Evolutionary conservation across 768 basidiomycete genomes (phyloP).

Genomic region (Neoboletus brunneissimus): DNA sequence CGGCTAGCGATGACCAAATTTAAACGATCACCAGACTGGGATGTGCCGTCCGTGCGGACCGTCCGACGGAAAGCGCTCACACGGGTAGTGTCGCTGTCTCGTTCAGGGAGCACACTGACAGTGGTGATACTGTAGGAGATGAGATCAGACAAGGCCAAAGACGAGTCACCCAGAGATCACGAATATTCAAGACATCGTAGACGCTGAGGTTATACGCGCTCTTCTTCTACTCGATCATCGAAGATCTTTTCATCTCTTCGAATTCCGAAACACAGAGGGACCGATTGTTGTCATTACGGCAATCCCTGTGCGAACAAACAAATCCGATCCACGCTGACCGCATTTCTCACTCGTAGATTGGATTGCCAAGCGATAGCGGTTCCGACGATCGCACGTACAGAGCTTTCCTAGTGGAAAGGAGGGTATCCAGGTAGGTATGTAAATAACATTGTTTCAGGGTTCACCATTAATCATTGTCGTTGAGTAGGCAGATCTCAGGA

Average conservation of each 20-base stretch:
- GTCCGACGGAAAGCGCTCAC: not conserved
- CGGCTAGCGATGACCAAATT: not conserved
- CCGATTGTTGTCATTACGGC: not conserved
- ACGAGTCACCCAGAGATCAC: not conserved
- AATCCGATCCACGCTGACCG: not conserved
- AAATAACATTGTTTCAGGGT: no score
- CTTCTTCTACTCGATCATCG: no score
- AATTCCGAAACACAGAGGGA: not conserved
- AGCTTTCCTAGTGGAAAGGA: no score
- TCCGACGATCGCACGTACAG: no score
- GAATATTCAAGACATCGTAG: not conserved
- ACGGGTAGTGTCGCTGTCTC: not conserved
- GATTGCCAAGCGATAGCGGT: no score
- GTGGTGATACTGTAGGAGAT: not conserved
- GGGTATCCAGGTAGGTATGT: not conserved
- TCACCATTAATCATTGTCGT: no score
- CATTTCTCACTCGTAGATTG: not conserved
- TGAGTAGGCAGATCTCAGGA: conserved; percentile 2
- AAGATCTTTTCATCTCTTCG: not conserved
- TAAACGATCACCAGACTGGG: not conserved
- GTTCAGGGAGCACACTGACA: not conserved
- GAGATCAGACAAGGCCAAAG: not conserved
- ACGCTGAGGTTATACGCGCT: no score
- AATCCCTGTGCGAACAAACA: not conserved
- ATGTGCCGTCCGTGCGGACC: not conserved